Percentiles rank a stretch among this genome's conserved stretches.
Evolutionary conservation across 331 rosid genomes (phyloP).

Genomic region (Malus hybrid): DNA sequence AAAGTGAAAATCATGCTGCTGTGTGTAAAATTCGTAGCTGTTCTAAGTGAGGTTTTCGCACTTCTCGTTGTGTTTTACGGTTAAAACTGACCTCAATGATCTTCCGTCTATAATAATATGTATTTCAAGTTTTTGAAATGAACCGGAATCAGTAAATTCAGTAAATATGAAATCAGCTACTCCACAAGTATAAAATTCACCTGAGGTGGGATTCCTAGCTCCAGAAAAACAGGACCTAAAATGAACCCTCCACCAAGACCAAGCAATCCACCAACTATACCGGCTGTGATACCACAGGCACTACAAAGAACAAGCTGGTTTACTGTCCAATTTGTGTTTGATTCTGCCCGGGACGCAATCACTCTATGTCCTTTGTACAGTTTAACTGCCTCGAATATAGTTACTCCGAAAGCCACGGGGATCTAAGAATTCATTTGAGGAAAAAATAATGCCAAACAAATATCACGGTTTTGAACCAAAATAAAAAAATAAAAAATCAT

Average conservation of each 20-base stretch:
- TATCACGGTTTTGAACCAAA: not conserved
- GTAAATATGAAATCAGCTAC: not conserved
- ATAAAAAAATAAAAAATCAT: too few species aligned
- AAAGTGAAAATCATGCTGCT: too few species aligned
- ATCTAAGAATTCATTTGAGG: not conserved
- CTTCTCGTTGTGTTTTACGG: too few species aligned
- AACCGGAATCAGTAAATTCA: not conserved
- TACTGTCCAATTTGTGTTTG: constrained; percentile 14
- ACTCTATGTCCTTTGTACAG: constrained; percentile 23
- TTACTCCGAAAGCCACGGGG: constrained; percentile 17
- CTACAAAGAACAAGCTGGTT: constrained; percentile 20
- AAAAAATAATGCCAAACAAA: not conserved
- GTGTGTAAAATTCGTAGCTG: too few species aligned
- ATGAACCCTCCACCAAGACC: constrained; percentile 40
- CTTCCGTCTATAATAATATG: too few species aligned
- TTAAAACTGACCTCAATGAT: too few species aligned
- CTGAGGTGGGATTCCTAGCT: constrained; percentile 41
- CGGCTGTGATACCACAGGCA: constrained; percentile 22
- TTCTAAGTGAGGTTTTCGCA: too few species aligned
- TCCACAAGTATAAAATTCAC: not conserved
- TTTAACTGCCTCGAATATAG: constrained; percentile 19
- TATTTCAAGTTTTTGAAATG: too few species aligned
- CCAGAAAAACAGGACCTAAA: constrained; percentile 34
- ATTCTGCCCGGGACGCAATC: constrained; percentile 20
- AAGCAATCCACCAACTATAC: constrained; percentile 34